These are phyloP conservation scores for Colletotrichum camelliae DNA, from an alignment of 2,329 filamentous ascomycete species.

Conservation along the genomic window DNA sequence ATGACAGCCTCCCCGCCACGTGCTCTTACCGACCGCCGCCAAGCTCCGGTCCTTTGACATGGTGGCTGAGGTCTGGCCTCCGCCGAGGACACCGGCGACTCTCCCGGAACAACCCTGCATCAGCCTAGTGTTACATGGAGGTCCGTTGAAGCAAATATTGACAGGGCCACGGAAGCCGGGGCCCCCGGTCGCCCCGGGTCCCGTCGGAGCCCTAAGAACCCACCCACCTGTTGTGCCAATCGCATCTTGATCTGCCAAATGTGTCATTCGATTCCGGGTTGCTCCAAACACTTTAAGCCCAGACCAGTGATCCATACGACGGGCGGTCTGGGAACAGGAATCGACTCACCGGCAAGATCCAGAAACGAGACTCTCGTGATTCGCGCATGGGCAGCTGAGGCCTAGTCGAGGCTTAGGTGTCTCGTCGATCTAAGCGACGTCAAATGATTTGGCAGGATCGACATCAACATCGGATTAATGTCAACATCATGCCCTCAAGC, in stretches of 20 bases:
- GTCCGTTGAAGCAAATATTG: background rate
- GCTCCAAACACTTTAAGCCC: background rate
- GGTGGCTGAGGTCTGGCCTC: background rate
- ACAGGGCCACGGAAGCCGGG: background rate
- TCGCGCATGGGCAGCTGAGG: background rate
- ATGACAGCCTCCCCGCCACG: background rate
- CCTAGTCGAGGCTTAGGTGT: background rate
- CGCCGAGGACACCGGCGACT: background rate
- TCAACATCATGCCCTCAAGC: background rate
- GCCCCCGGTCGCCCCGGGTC: background rate
- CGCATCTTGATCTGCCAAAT: background rate
- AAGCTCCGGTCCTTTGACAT: background rate
- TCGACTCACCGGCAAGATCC: background rate
- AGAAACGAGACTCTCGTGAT: background rate
- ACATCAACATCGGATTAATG: background rate
- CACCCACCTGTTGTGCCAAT: constrained; percentile 2
- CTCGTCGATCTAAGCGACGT: background rate
- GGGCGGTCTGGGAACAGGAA: background rate
- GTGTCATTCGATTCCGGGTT: background rate
- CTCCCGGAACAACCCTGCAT: background rate
- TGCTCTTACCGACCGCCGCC: background rate
- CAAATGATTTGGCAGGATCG: background rate
- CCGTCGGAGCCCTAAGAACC: background rate
- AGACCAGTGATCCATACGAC: background rate
- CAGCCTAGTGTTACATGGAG: background rate